Percentiles rank a stretch among this genome's conserved stretches.
These are phyloP conservation scores for Bryoerythrophyllum caledonicum DNA, from an alignment of 225 moss, liverwort and hornwort genomes.

Conservation along the genomic window DNA sequence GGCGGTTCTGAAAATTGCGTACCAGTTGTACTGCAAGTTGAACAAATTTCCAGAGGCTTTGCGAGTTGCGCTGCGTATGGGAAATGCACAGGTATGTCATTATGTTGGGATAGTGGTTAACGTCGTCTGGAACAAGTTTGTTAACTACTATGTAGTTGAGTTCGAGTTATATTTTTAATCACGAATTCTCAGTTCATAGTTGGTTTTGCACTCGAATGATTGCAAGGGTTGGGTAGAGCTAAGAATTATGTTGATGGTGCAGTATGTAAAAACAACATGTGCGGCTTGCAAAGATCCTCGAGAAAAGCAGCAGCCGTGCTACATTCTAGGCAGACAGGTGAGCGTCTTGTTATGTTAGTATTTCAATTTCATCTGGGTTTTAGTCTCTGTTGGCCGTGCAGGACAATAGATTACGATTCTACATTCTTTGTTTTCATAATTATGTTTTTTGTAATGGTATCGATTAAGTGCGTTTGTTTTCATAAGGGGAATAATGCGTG, in stretches of 20 bases:
- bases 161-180: neutral
- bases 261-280: constrained; percentile 80
- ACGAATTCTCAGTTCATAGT: neutral
- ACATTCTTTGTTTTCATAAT: neutral
- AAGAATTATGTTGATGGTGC: constrained; percentile 43
- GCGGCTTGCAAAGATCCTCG: constrained; percentile 75
- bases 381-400: neutral
- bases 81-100: constrained; percentile 62
- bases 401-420: neutral
- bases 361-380: neutral
- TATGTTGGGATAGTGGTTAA: neutral
- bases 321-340: too few relatives aligned
- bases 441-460: too few relatives aligned
- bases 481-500: neutral
- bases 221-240: neutral
- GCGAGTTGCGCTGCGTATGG: constrained; percentile 93
- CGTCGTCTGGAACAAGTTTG: neutral
- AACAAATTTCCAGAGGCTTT: constrained; percentile 90
- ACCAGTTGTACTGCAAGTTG: too few relatives aligned
- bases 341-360: too few relatives aligned
- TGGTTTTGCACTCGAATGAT: neutral
- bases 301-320: constrained; percentile 95
- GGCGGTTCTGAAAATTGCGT: too few relatives aligned
- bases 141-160: neutral
- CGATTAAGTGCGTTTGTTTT: neutral